Conservation (phyloP, 1,284 basidiomycete species). For the Pyrrhoderma lamaoense region DNA sequence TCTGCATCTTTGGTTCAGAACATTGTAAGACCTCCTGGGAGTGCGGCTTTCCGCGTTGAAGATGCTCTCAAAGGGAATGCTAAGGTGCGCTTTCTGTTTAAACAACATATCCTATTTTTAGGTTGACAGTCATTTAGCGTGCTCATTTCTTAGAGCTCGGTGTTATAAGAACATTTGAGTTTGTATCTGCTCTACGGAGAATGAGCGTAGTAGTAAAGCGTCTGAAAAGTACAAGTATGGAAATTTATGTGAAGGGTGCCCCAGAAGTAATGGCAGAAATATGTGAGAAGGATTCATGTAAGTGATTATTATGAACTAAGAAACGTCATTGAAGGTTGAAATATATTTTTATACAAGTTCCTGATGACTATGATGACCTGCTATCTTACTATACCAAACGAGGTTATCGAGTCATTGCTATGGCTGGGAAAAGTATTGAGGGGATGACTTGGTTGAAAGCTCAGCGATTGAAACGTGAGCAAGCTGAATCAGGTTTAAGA, state of each 20-base stretch:
- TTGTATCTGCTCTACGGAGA: conserved; percentile 85
- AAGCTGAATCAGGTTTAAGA: conserved; percentile 85
- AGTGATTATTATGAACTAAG: no score
- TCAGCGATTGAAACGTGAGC: conserved; percentile 93
- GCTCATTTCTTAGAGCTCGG: conserved; percentile 95
- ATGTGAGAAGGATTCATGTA: conserved; percentile 83
- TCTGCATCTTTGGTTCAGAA: conserved; percentile 93
- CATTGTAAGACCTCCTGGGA: conserved; percentile 92
- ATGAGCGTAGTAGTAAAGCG: conserved; percentile 99
- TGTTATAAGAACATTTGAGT: conserved; percentile 95
- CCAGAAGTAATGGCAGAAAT: conserved; percentile 98
- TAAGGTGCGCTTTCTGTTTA: conserved; percentile 44
- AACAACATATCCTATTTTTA: not conserved
- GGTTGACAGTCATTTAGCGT: conserved; percentile 42
- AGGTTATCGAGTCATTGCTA: conserved; percentile 97
- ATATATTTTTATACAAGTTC: no score
- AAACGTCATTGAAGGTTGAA: no score
- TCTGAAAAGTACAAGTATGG: conserved; percentile 91
- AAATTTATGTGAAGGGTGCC: conserved; percentile 97
- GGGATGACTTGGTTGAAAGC: conserved; percentile 96
- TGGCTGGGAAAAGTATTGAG: conserved; percentile 94
- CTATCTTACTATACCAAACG: conserved; percentile 96
- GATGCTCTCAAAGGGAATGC: conserved; percentile 81
- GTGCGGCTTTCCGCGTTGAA: conserved; percentile 82
- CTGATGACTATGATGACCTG: conserved; percentile 94